Base-by-base conservation (phyloP, 1,284 basidiomycete genomes). In the Neonothopanus nambi region DNA sequence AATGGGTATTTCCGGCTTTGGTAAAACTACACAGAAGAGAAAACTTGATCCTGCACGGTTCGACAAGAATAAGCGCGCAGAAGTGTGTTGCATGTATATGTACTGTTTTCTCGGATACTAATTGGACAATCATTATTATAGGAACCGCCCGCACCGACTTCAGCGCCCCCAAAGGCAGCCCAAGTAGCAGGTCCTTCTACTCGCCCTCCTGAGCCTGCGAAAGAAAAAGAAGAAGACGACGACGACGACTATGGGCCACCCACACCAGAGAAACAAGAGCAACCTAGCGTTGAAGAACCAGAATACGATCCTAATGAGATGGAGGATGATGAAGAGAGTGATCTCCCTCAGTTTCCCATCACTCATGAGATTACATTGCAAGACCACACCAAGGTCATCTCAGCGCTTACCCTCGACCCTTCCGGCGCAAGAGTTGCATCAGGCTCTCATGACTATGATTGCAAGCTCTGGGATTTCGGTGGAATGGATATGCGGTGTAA, bases 401-500 rank as follows among this genome's bases (percentile, higher is more conserved):
- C 95, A 4, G 94, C 96, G 1, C 75, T 99, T 23, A 82, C 93
- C 0, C 76, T 99, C 37, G 97, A 99, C 68, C 87, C 93, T 0
- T 91, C 95, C 12, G 97, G 97, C 44, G 93, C 95, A 3, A 85
- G 97, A 26, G 75, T 99, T 26, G 76, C 92, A 5, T 92, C 93
- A 2, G 97, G 97, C 9, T 91, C 91, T 15, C 90, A 98, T 70
- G 97, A 99, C 72, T 98, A 98, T 66, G 93, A 96, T 70, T 89
- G 91, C 71, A 98, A 98, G 71, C 72, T 99, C 49, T 99, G 95
- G 95, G 97, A 99, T 71, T 99, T 99, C 73, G 97, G 96, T 63
- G 97, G 97, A 6, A 99, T 99, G 96, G 90, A 91, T 63, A 75
- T 80, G 59, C 81, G 90, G 63, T 82, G 84, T 69, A 91, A 91